A percentile compares a stretch with the other conserved stretches of the same genome.
Conservation (phyloP, 148 eudicot species). For the Vaccinium myrtillus region DNA sequence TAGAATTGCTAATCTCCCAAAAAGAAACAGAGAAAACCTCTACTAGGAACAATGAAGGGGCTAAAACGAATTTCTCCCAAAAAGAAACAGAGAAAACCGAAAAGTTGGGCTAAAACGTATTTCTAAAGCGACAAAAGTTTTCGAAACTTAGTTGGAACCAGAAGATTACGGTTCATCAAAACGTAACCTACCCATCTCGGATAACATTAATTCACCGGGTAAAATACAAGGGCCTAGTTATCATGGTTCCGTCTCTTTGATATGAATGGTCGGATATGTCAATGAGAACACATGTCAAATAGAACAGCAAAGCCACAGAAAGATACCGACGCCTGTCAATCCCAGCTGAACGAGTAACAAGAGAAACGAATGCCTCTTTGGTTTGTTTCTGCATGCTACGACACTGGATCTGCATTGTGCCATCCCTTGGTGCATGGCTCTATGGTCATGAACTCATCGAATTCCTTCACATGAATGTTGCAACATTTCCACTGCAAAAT, state of each 20-base stretch:
- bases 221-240: not conserved
- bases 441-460: conserved; percentile 92
- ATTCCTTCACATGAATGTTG: conserved; percentile 87
- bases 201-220: not conserved
- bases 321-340: too few relatives aligned
- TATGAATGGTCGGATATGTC: not conserved
- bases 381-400: conserved; percentile 26
- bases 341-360: not conserved
- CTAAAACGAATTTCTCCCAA: not conserved
- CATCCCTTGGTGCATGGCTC: conserved; percentile 92
- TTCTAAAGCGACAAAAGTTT: too few relatives aligned
- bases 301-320: not conserved
- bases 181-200: not conserved
- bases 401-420: conserved; percentile 75
- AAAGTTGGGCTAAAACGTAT: too few relatives aligned
- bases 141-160: too few relatives aligned
- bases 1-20: not conserved
- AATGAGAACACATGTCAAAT: not conserved
- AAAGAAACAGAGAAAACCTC: not conserved
- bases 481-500: conserved; percentile 93
- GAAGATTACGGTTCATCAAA: too few relatives aligned
- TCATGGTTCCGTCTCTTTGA: not conserved
- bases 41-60: too few relatives aligned
- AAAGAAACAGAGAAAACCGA: not conserved
- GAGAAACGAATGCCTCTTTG: not conserved